Evolutionary conservation across 2,329 filamentous ascomycete species (phyloP).

Genomic region (Botrytis porri): DNA sequence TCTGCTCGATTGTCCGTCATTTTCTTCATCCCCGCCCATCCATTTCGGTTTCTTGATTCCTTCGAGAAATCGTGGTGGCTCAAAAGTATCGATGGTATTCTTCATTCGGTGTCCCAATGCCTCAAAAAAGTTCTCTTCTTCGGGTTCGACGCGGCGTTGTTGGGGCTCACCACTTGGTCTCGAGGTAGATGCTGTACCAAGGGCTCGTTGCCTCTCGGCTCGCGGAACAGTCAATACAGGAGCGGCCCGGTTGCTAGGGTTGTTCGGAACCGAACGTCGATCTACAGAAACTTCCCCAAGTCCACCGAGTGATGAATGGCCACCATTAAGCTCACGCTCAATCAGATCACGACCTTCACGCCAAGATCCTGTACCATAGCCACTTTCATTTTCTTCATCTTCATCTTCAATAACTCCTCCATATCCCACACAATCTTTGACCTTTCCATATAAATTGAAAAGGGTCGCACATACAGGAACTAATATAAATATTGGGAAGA

Average conservation of each 20-base stretch:
- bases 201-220: slow-evolving; percentile 35
- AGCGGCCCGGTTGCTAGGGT: slow-evolving; percentile 32
- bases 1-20: slow-evolving; percentile 34
- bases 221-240: slow-evolving; percentile 33
- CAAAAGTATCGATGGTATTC: slow-evolving; percentile 85
- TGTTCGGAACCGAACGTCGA: slow-evolving; percentile 31
- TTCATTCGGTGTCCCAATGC: slow-evolving; percentile 80
- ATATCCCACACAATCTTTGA: slow-evolving; percentile 72
- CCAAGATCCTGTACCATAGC: slow-evolving; percentile 80
- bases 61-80: slow-evolving; percentile 77
- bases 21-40: slow-evolving; percentile 63
- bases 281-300: slow-evolving; percentile 33
- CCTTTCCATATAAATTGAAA: slow-evolving; percentile 84
- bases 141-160: slow-evolving; percentile 48
- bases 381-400: slow-evolving; percentile 59
- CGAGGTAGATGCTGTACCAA: slow-evolving; percentile 35
- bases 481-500: slow-evolving; percentile 86
- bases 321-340: slow-evolving; percentile 75
- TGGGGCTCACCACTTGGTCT: slow-evolving; percentile 28
- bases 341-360: slow-evolving; percentile 88
- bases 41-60: slow-evolving; percentile 75
- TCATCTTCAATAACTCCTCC: slow-evolving; percentile 75
- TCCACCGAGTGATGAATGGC: slow-evolving; percentile 54
- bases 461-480: slow-evolving; percentile 80
- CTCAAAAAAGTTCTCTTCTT: slow-evolving; percentile 79